phyloP scores from a whole-genome alignment of 495 filamentous ascomycete species.

The Hypoxylon intermedium region DNA sequence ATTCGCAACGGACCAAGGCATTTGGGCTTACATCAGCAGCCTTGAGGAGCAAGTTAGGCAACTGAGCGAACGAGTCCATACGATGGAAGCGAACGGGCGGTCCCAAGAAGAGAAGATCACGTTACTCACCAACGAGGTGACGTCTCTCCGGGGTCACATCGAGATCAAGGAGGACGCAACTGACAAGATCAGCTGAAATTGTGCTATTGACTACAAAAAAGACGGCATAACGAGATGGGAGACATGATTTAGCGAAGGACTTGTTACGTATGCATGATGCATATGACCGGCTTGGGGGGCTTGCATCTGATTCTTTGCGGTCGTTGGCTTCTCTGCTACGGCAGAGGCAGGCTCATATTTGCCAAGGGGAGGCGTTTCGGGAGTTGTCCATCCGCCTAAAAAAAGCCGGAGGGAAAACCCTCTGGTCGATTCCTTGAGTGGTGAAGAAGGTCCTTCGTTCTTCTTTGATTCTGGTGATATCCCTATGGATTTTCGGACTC shows the following conservation, averaged over 20 bases:
- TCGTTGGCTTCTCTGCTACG: conserved; percentile 14
- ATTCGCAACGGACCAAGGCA: conserved; percentile 51
- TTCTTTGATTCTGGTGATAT: conserved; percentile 36
- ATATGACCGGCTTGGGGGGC: conserved; percentile 19
- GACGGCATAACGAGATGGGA: conserved; percentile 24
- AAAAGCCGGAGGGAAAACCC: conserved; percentile 17
- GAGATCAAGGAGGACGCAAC: conserved; percentile 27
- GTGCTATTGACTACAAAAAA: not conserved
- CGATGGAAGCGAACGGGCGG: conserved; percentile 51
- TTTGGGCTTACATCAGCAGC: conserved; percentile 60
- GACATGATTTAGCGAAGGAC: conserved; percentile 18
- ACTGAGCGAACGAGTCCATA: conserved; percentile 46
- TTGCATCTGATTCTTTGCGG: conserved; percentile 23
- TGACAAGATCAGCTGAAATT: conserved; percentile 30
- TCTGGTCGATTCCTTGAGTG: not conserved
- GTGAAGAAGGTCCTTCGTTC: conserved; percentile 32
- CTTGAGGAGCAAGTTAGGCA: conserved; percentile 57
- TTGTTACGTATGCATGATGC: conserved; percentile 26
- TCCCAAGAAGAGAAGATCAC: conserved; percentile 49
- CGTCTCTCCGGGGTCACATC: conserved; percentile 42
- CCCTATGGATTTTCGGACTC: conserved; percentile 28
- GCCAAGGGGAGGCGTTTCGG: conserved; percentile 21
- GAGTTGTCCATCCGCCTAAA: conserved; percentile 26
- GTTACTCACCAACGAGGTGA: conserved; percentile 47
- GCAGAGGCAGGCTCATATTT: conserved; percentile 17